Base-by-base conservation (phyloP, 2,329 filamentous ascomycete genomes). In the Calonectria naviculata region DNA sequence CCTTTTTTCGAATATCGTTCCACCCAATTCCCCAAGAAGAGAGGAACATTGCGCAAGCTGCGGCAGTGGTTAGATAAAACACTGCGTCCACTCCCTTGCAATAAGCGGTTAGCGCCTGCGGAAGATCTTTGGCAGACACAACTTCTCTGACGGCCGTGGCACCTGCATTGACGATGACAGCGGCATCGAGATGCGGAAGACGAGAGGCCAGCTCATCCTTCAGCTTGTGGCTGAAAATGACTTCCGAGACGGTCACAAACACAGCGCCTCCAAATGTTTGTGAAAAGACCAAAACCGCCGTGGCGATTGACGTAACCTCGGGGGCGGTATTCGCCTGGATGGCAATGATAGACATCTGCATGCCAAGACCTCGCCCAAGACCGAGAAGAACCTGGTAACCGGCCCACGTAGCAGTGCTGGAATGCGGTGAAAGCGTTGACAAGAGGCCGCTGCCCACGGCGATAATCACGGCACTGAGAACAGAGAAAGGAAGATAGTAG, bases 11-110 rank as follows among this genome's bases (percentile, higher is more conserved):
- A 41, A 88, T 80, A 72, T 85, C 84, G 13, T 82, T 82, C 82
- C 85, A 87, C 0, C 87, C 87, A 75, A 88, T 82, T 0, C 85
- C 87, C 74, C 83, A 85, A 0, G 81, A 77, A 1, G 82, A 76
- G 1, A 84, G 28, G 26, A 87, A 82, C 41, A 77, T 74, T 3
- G 63, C 71, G 13, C 71, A 78, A 3, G 79, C 78, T n/a, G 82
- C 63, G 0, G 78, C 83, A 1, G 81, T 78, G 6, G 80, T 79
- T 26, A 78, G 74, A 41, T 80, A 78, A 58, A 83, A 81, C 1
- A 78, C 78, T 5, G 72, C 69, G 28, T 74, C 71, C 1, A 85
- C 76, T 7, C 81, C 81, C 21, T 80, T 79, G 1, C 81, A 77
- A 69, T 88, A 88, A 2, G 86, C 84, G 10, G 73, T 46, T 5